These are phyloP conservation scores for Ogataea degrootiae DNA, from an alignment of 805 yeast species.

Conservation along the genomic window DNA sequence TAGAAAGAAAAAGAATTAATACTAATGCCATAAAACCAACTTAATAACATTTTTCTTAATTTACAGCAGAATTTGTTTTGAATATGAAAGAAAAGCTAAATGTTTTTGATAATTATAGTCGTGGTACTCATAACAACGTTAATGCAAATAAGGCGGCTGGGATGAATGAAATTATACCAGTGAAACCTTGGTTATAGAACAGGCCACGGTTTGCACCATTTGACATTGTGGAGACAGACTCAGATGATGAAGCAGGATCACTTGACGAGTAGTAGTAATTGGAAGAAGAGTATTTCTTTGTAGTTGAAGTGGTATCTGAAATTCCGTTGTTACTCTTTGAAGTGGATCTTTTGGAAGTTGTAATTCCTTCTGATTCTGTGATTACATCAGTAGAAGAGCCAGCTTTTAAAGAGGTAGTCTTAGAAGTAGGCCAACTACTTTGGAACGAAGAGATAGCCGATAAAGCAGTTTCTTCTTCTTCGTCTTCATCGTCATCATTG, in stretches of 20 bases:
- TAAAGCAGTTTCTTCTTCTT: background rate
- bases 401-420: background rate
- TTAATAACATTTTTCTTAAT: background rate
- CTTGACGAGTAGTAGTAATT: constrained; percentile 3
- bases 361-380: too few species aligned
- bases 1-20: background rate
- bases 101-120: background rate
- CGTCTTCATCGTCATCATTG: background rate
- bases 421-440: background rate
- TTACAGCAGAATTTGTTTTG: background rate
- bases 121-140: constrained; percentile 2
- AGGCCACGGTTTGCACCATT: constrained; percentile 3
- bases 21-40: constrained; percentile 1
- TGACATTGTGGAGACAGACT: constrained; percentile 14
- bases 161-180: constrained; percentile 2
- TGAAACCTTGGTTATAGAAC: background rate
- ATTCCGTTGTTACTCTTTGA: too few species aligned
- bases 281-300: constrained; percentile 2
- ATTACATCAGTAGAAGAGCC: too few species aligned
- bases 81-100: background rate
- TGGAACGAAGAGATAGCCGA: background rate
- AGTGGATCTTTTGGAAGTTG: too few species aligned
- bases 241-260: constrained; percentile 5
- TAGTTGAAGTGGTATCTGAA: too few species aligned
- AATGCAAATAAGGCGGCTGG: constrained; percentile 11